Evolutionary conservation across 148 eudicot genomes (phyloP), one percentile per base, ranked within the genome.

Genomic region (Talinum fruticosum): DNA sequence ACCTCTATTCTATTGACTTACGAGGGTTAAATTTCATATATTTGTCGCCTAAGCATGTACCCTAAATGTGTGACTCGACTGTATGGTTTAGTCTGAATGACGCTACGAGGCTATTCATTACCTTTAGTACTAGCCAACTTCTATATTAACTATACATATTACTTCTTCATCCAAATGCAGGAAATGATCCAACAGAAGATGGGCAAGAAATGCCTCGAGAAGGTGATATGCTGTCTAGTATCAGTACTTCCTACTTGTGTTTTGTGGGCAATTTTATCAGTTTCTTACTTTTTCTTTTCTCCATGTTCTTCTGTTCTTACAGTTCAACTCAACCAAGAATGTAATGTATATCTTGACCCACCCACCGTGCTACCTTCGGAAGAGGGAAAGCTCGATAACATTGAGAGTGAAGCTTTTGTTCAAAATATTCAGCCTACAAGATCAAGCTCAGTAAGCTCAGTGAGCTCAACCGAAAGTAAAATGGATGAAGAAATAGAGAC

Each of bases 401-500:
- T 78, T 16, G 81, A 74, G 53, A 75, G 7, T 13, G 33, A 78
- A 8, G 45, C 78, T 67, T 78, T 74, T 45, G 80, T 77, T 28
- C 66, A 66, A 74, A 26, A 68, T n/a, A 23, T 21, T 32, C 73
- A 59, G 32, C 33, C 71, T 7, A 12, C 53, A 13, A 32, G 44
- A 72, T 72, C 33, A 38, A 66, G 73, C 35, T 54, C 35, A 16
- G 3, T 15, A 38, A 66, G 73, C 35, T 54, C 35, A 16, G 3
- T 15, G 41, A 81, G 64, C 24, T 67, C 77, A 68, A 70, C 75
- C 13, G 34, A 61, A 74, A 64, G 6, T 8, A 61, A 37, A 45
- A 72, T 64, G 54, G 73, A 83, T 36, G 77, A 84, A 37, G 80
- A 81, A 28, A 35, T 10, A 53, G 19, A 65, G 16, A 44, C 68